Base-by-base conservation (phyloP, 2,329 filamentous ascomycete species). In the Leptographium radiaticola region DNA sequence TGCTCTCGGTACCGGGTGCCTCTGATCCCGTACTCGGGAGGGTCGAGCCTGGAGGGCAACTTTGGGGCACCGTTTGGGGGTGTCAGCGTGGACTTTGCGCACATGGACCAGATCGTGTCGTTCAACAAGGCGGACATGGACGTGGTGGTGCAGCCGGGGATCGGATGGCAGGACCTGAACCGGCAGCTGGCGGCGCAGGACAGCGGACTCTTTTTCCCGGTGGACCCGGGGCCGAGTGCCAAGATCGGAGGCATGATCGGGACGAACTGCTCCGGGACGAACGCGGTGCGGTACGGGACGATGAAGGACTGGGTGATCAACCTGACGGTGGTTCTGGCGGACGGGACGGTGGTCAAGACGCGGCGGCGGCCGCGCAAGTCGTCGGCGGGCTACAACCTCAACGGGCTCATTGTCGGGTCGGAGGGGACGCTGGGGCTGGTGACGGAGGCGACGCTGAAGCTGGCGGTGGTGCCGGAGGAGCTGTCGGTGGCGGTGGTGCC, bases 81-180 rank as follows among this genome's bases (percentile, higher is more conserved):
- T 13, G 80, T 96, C 64, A 91, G 87, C 59, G 86, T 96, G 51
- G 90, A 96, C 64, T 96, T 96, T 66, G 80, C 81, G 1, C 81
- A 80, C 63, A 96, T 96, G 90, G 85, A 95, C 65, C 74, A 83
- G 62, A 85, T 95, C 31, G 61, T 96, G 34, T 75, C 83, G 53
- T 75, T 95, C 54, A 86, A 95, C 66, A 83, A 86, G 60, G 84
- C 87, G 5, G 90, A 95, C 65, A 89, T 95, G 86, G 90, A 96
- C 62, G 76, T 95, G 50, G 87, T 95, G 6, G 89, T 96, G 4
- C 90, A 96, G 66, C 90, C 90, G 4, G 87, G 86, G 8, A 84
- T 96, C 11, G 84, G 86, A n/a, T 96, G 89, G 89, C 89, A 94
- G 77, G 81, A 86, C 52, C 71, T 96, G 55, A 96, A 96, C 62